Evolutionary conservation across 2,329 filamentous ascomycete genomes (phyloP).

Genomic region (Seiridium unicorne): DNA sequence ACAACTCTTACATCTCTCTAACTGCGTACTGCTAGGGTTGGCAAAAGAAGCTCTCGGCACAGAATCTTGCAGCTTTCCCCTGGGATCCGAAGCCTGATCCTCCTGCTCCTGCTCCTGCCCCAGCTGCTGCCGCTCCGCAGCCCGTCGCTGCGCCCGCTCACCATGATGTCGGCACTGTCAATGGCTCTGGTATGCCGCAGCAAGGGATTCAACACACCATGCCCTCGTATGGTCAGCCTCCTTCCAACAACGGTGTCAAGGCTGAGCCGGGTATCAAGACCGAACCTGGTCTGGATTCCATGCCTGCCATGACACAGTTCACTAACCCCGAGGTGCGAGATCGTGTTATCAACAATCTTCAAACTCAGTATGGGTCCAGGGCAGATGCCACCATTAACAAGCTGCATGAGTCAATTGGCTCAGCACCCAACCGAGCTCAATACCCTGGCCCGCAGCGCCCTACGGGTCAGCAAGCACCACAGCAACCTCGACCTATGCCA

Average conservation of each 20-base stretch:
- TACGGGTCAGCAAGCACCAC: constrained; percentile 17
- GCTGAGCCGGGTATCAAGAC: constrained; percentile 46
- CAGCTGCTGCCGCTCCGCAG: constrained; percentile 19
- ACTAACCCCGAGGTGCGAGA: constrained; percentile 44
- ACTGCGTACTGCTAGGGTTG: constrained; percentile 65
- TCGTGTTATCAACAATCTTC: constrained; percentile 56
- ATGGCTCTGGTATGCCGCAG: constrained; percentile 27
- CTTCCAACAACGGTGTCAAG: constrained; percentile 30
- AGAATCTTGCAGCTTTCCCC: constrained; percentile 84
- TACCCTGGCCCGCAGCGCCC: constrained; percentile 23
- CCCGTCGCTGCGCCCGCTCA: constrained; percentile 10
- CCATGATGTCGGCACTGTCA: constrained; percentile 7
- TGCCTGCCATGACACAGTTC: constrained; percentile 33
- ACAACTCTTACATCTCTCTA: constrained; percentile 8
- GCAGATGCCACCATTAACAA: constrained; percentile 67
- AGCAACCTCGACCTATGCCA: constrained; percentile 16
- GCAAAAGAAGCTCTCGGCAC: constrained; percentile 85
- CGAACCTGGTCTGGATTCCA: constrained; percentile 42
- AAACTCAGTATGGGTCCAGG: constrained; percentile 59
- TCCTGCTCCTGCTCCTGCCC: constrained; percentile 39
- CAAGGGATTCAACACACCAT: constrained; percentile 19
- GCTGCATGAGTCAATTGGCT: constrained; percentile 45
- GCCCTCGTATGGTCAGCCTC: constrained; percentile 21
- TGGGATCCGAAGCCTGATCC: constrained; percentile 88
- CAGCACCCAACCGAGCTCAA: constrained; percentile 21